A percentile compares a stretch with the other conserved stretches of the same genome.
Evolutionary conservation across 2,329 filamentous ascomycete genomes (phyloP).

Genomic region (Ophiostoma himal-ulmi): DNA sequence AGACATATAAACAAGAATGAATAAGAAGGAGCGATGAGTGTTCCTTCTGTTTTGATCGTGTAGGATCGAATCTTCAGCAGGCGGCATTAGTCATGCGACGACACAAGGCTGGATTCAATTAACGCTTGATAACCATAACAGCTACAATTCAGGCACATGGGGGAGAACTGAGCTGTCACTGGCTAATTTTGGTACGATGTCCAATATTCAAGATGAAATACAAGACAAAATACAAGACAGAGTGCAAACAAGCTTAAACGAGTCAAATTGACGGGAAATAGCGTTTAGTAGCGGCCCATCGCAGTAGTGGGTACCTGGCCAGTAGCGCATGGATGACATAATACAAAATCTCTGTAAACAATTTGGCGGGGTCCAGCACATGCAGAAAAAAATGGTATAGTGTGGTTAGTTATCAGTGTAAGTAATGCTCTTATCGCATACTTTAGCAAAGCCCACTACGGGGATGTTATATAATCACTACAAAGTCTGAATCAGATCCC

Average conservation of each 20-base stretch:
- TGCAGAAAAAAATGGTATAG: neutral
- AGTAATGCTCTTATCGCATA: neutral
- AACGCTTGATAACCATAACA: neutral
- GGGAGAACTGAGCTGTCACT: neutral
- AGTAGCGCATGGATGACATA: no score
- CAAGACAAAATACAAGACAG: neutral
- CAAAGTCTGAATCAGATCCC: neutral
- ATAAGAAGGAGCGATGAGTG: neutral
- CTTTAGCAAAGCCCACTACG: neutral
- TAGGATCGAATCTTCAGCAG: neutral
- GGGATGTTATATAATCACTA: neutral
- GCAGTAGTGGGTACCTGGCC: neutral
- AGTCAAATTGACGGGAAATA: neutral
- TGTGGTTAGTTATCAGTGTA: conserved; percentile 8
- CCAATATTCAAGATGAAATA: neutral
- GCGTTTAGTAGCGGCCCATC: neutral
- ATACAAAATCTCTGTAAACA: no score
- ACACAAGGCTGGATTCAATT: neutral
- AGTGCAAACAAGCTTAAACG: neutral
- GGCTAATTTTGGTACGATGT: neutral
- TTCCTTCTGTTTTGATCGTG: neutral
- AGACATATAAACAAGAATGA: neutral
- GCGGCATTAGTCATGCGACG: neutral
- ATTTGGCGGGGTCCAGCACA: neutral
- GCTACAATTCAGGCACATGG: neutral